Base-by-base conservation (phyloP, 2,329 filamentous ascomycete species). In the Xylariaceae sp. region DNA sequence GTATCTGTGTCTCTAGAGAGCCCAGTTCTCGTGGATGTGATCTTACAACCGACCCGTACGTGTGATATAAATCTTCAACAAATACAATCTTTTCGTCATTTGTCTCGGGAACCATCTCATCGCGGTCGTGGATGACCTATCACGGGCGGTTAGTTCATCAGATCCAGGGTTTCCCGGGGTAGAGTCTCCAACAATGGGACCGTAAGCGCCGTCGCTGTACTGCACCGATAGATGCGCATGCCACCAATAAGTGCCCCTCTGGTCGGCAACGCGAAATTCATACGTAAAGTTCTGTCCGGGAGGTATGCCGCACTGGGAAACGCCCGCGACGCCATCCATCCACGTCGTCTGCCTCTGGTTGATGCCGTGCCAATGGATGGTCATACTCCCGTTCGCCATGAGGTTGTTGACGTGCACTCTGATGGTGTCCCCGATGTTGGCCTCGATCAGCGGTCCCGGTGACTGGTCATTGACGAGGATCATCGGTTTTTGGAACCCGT, bases 281-380 rank as follows among this genome's bases (percentile, higher is more conserved):
- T 89, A 89, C 2, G 79, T 83, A 56, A 86, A 83, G 1, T 72
- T 79, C 7, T 72, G 69, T 0, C 83, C 84, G 0, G 85, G 79
- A 1, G 80, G 76, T 18, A 89, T 83, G 1, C 76, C 76, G 61
- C 84, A 87, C 64, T 88, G 87, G 1, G 80, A 84, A 7, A 89
- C 79, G 40, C 81, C 82, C 0, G 79, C 73, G 2, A 86, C 80
- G 2, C 88, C 88, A 64, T 90, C 88, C 84, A 89, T 88, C 59
- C 83, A 79, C 19, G 79, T 85, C 0, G 83, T 83, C 37, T 82
- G 82, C 60, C 81, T 82, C 71, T 89, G 86, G 63, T 82, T 84
- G 59, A 90, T 76, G 18, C 88, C 88, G 65, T 90, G 88, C 74
- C 86, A 90, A 65, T 90, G 88, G 14, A 90, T 75, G 45, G 80